Base-by-base conservation (phyloP, 2,329 filamentous ascomycete genomes). In the Alternaria alternata region DNA sequence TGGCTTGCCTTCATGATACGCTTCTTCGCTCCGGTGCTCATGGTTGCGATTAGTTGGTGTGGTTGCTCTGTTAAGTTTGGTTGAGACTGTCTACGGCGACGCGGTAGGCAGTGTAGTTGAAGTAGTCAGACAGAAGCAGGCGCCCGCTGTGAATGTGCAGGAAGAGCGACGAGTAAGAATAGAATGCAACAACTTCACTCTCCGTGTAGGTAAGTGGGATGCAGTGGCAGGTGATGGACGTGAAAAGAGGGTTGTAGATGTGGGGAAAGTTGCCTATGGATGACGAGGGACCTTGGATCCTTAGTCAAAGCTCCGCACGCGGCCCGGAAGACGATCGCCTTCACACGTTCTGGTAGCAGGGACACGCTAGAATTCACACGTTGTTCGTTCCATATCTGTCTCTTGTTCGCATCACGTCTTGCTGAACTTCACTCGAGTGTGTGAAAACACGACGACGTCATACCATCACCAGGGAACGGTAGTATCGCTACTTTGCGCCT, bases 1-100 rank as follows among this genome's bases (percentile, higher is more conserved):
- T 42, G 16, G 38, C 73, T 54, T 72, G 75, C 81, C 76, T 78
- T 82, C 75, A 82, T 78, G 65, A 83, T 80, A 34, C 81, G 78
- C 74, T 82, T 83, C 76, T 81, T 77, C 32, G 75, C 75, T 54
- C 75, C 74, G 47, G 75, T 70, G 61, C 70, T 75, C 77, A 78
- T 78, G 20, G 61, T 72, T 66, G 63, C 67, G 56, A 67, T 49
- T 38, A 20, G 46, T 24, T 49, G 14, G 18, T 4, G 54, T 57
- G 48, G 52, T 47, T 36, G 32, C 32, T 60, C 14, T 59, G 12
- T 14, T 9, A 16, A 16, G 14, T 14, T 9, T 30, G 54, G 59
- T 38, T 59, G 38, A 54, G 54, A 56, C 28, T 61, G 51, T 53
- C 51, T 47, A 32, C 52, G 36, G 61, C 51, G 46, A 57, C 54